phyloP scores from a whole-genome alignment of 371 early-diverging fungal genomes.

The Chytridium lagenaria region DNA sequence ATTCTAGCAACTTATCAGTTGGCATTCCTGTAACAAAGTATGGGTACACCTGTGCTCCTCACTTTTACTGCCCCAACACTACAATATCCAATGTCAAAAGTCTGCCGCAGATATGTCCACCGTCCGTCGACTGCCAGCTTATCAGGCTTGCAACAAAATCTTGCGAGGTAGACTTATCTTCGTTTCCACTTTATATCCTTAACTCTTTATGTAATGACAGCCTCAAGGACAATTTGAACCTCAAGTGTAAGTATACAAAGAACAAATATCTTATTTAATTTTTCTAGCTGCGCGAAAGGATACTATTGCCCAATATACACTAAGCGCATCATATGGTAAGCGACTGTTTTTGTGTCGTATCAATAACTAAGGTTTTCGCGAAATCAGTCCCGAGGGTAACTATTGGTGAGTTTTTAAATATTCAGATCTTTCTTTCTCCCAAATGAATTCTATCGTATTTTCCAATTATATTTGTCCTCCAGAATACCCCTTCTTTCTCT shows the following conservation, averaged over 20 bases:
- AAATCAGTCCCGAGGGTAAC: neutral
- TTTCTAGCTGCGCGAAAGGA: slow-evolving; percentile 13
- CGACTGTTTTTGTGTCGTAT: slow-evolving; percentile 24
- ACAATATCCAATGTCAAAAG: slow-evolving; percentile 2
- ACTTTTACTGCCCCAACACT: slow-evolving; percentile 41
- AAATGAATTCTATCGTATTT: too few species aligned
- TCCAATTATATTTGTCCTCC: too few species aligned
- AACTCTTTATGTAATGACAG: slow-evolving; percentile 14
- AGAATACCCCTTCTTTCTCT: too few species aligned
- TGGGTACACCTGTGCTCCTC: slow-evolving; percentile 26
- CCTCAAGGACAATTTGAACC: slow-evolving; percentile 40
- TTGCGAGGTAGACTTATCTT: slow-evolving; percentile 25
- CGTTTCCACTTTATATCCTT: neutral
- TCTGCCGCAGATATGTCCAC: slow-evolving; percentile 34
- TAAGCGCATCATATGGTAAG: neutral
- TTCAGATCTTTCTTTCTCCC: too few species aligned
- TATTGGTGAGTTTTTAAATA: neutral
- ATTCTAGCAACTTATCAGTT: slow-evolving; percentile 12
- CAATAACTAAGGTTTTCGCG: too few species aligned
- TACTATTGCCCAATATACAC: slow-evolving; percentile 26
- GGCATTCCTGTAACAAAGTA: slow-evolving; percentile 26
- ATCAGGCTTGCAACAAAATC: slow-evolving; percentile 14
- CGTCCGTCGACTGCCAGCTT: slow-evolving; percentile 24
- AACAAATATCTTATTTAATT: neutral
- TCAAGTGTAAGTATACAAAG: slow-evolving; percentile 12